Base-by-base conservation (phyloP, 2,329 filamentous ascomycete species). In the Coniochaeta ligniaria region DNA sequence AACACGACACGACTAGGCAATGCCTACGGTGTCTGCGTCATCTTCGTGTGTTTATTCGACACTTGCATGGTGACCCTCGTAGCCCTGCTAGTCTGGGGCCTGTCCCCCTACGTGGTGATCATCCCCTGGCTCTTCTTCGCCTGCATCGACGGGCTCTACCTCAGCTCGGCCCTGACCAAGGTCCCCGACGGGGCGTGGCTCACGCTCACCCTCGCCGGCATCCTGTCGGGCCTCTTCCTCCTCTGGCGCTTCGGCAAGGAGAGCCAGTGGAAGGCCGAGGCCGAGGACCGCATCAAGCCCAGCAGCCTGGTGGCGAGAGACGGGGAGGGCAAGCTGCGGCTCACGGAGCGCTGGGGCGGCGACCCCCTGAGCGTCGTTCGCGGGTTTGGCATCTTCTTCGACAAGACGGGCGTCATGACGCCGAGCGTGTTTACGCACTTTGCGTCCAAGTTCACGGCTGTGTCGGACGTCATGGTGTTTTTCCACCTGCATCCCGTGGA, bases 191-290 rank as follows among this genome's bases (percentile, higher is more conserved):
- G 90, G 1, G 90, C 88, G 1, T 93, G 90, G 90, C 91, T 93
- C 68, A 92, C 90, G 0, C 75, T 92, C 1, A 77, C 85, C 0
- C 77, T 93, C 6, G 80, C 88, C 0, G 76, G 78, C 3, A 74
- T 89, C 9, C 80, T 93, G 1, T 82, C 86, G 0, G 75, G 73
- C 50, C 73, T 92, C 50, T 89, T 93, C 68, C 78, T 91, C 2
- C 79, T 92, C 12, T 93, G 90, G 90, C 83, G 90, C 35, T 93
- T 86, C 66, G 90, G 90, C 17, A 92, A 93, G 70, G 88, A 92
- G 68, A 81, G 85, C 62, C 90, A 93, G 69, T 93, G 90, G 89
- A 75, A 74, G 7, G 85, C 89, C 2, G 89, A 93, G 73, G 79
- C 80, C 0, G 77, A 81, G 60, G 87, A 91, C 65, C 79, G 80